Base-by-base conservation (phyloP, 805 yeast genomes). In the Hagleromyces aurorensis region DNA sequence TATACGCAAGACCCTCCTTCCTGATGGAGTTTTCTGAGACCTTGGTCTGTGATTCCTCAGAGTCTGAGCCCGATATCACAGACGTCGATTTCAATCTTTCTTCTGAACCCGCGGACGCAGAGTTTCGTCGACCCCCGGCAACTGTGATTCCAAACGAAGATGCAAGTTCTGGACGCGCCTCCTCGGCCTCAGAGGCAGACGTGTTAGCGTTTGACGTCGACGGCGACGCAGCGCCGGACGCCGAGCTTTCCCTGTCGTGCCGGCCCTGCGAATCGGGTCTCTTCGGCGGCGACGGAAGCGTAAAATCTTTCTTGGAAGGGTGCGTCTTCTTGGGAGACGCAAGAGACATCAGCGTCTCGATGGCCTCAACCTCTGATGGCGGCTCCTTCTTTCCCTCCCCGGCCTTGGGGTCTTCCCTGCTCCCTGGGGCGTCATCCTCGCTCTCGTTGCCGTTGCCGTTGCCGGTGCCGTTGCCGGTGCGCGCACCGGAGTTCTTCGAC, bases 281-380 rank as follows among this genome's bases (percentile, higher is more conserved):
- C 17, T 29, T 28, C 6, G 34, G 32, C 19, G 36, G 40, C 15
- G 21, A 31, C 19, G 40, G 37, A 15, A 36, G 29, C 7, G 36
- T 28, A 22, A 37, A 37, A 9, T 37, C 41, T 10, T 31, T 35
- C 18, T 35, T 25, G 3, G 48, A 31, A 12, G 46, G 31, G 15
- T 40, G 38, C 6, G 49, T 26, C 18, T 48, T 44, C 23, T 48
- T 50, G 4, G 64, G 63, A 1, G 63, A 57, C 5, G 67, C 50
- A 13, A 62, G 41, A 1, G 66, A 59, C 65, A 62, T 62, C 12
- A 62, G 38, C 3, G 64, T 61, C 25, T 60, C 64, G 3, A 62
- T 53, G 2, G 65, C 67, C 30, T 60, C 65, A 3, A 55, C 64
- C 35, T 62, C 64, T 4, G 59, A 52, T 5, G 52, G 52, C 13